These are phyloP conservation scores for Tylopilus sp. DNA, from an alignment of 768 basidiomycete genomes.

Conservation along the genomic window DNA sequence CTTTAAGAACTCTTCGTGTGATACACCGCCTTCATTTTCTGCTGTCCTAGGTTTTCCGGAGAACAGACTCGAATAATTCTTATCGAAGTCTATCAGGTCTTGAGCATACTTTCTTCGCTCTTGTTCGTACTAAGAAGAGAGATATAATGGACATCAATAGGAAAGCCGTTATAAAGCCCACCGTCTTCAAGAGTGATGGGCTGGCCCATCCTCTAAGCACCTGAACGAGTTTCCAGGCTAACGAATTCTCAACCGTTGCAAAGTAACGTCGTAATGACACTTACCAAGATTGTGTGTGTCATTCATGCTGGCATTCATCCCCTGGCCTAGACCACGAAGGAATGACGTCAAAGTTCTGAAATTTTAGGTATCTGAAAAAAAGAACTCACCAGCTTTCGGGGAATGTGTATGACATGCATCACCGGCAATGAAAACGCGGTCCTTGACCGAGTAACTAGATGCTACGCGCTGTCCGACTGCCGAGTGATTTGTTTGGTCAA, in stretches of 20 bases:
- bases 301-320: constrained; percentile 76
- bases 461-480: constrained; percentile 68
- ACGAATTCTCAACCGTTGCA: constrained; percentile 47
- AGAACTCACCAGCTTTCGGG: constrained; percentile 52
- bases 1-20: constrained; percentile 35
- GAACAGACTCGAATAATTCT: constrained; percentile 58
- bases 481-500: not conserved
- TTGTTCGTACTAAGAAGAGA: constrained; percentile 50
- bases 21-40: constrained; percentile 29
- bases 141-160: not conserved
- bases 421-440: constrained; percentile 73
- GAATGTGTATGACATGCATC: constrained; percentile 73
- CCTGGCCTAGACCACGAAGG: constrained; percentile 21
- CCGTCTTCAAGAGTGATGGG: constrained; percentile 37
- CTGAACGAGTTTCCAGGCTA: constrained; percentile 40
- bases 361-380: not conserved
- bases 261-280: not conserved
- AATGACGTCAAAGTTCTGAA: not conserved
- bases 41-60: constrained; percentile 59
- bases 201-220: constrained; percentile 34
- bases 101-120: constrained; percentile 46
- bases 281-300: constrained; percentile 68
- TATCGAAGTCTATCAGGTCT: constrained; percentile 56
- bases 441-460: constrained; percentile 44
- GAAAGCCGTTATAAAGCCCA: constrained; percentile 18